Base-by-base conservation (phyloP, 2,329 filamentous ascomycete species). In the Xylaria sp. region DNA sequence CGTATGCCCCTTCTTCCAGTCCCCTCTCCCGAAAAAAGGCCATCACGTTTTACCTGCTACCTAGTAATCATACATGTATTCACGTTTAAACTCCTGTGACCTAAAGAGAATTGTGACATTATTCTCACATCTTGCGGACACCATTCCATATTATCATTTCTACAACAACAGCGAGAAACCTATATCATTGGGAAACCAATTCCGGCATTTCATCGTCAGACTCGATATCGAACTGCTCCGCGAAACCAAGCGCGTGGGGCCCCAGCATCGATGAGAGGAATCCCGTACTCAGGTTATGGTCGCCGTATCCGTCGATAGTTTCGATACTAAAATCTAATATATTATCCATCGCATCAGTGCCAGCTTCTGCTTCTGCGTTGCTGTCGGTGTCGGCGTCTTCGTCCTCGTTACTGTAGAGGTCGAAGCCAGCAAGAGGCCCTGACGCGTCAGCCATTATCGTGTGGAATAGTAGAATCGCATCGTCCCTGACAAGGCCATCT, bases 151-250 rank as follows among this genome's bases (percentile, higher is more conserved):
- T 36, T 2, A 11, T 11, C 34, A 11, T 17, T 42, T 17, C 39
- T 17, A 14, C 11, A 42, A 42, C 39, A 42, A 14, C 4, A 42
- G 4, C 14, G 11, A 8, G 34, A 36, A 36, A 7, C 11, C 14
- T 11, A 14, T 42, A 42, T 42, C 12, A 42, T 11, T 42, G 39
- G 14, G 11, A 17, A 42, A 42, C 39, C 5, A 42, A 21, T 17
- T 61, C 56, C 14, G 39, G 39, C 14, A 50, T 56, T 36, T 67
- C 60, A 3, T 57, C 51, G 32, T 59, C 47, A 14, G 47, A 39
- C 30, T 56, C 39, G 17, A 14, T 50, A 45, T 32, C 48, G n/a
- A 17, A 8, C 14, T 30, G 42, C 34, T 55, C 56, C 17, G 42
- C 19, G 19, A 32, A 11, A 19, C 6, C 32, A 7, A 21, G 30